Evolutionary conservation across 2,329 filamentous ascomycete genomes (phyloP), one percentile per base, ranked within the genome.

Genomic region (Trichoderma simmonsii): DNA sequence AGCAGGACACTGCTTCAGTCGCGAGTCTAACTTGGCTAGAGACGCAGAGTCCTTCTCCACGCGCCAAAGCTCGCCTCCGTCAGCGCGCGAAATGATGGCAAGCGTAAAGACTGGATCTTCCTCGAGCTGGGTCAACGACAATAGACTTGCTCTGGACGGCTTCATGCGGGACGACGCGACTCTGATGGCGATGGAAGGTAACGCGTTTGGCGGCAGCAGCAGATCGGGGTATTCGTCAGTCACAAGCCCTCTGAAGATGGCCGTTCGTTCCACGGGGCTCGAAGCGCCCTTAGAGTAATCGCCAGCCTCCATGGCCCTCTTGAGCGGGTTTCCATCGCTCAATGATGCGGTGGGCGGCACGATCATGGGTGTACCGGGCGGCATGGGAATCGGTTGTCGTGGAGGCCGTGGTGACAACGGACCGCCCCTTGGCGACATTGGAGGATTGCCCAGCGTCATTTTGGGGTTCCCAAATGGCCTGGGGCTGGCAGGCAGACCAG

Each of bases 91-190:
- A 77, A 94, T 92, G 43, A 99, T 85, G 21, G 94, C 95, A 68
- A 99, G 85, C 0, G 94, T 97, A 78, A 98, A 98, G 0, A 98
- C 95, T 0, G 95, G 94, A 76, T 98, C 95, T 78, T 97, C 95
- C 72, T 98, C 95, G 24, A 92, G 85, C 73, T 93, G 91, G 65
- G 90, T 95, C 12, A 94, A 85, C 2, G 91, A 93, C 77, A 97
- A 85, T 76, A 96, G 88, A 79, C 95, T 98, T 48, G 94, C 90
- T 74, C 95, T 87, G 0, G 95, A 97, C 15, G 95, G 96, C 78
- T 93, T 94, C 85, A 99, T 90, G n/a, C 96, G 91, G 26, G 96
- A 98, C 5, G 96, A 98, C 4, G 94, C 93, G 4, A 98, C 95
- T 79, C 89, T 93, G 62, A 98, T 90, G 74, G 92, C 89, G 71